These are phyloP conservation scores for Apiotrichum siamense DNA, from an alignment of 1,284 basidiomycete genomes.

Conservation along the genomic window DNA sequence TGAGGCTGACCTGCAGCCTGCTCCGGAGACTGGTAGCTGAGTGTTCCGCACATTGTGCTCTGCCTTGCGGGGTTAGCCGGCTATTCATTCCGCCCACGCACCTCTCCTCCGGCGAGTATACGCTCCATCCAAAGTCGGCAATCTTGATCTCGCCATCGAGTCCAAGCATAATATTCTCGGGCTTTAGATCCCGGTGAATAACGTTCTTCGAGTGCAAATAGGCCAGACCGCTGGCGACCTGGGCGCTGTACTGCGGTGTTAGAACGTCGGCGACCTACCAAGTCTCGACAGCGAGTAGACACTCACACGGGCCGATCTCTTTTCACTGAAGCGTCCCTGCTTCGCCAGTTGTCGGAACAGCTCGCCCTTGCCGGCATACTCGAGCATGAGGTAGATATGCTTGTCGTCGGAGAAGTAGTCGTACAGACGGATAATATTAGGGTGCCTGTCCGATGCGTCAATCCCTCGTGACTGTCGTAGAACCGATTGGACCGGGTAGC, in stretches of 20 bases:
- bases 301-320: conserved; percentile 60
- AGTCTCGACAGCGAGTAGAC: background rate
- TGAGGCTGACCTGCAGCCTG: conserved; percentile 72
- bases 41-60: conserved; percentile 83
- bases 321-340: conserved; percentile 71
- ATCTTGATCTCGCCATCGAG: conserved; percentile 97
- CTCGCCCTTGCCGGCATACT: conserved; percentile 86
- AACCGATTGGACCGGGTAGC: too few relatives aligned
- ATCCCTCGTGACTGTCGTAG: background rate
- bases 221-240: conserved; percentile 89
- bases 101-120: conserved; percentile 70
- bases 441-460: too few relatives aligned
- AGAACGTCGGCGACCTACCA: background rate
- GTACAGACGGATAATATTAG: conserved; percentile 88
- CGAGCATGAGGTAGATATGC: conserved; percentile 93
- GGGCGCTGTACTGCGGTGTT: conserved; percentile 69
- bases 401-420: conserved; percentile 96
- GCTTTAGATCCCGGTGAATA: conserved; percentile 99
- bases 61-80: conserved; percentile 45
- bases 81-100: conserved; percentile 18
- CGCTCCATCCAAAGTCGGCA: conserved; percentile 97
- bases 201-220: conserved; percentile 94
- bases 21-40: conserved; percentile 93
- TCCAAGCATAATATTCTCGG: conserved; percentile 82
- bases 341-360: conserved; percentile 80